phyloP scores from a whole-genome alignment of 2,329 filamentous ascomycete genomes.

The Pestalotiopsis sp. region DNA sequence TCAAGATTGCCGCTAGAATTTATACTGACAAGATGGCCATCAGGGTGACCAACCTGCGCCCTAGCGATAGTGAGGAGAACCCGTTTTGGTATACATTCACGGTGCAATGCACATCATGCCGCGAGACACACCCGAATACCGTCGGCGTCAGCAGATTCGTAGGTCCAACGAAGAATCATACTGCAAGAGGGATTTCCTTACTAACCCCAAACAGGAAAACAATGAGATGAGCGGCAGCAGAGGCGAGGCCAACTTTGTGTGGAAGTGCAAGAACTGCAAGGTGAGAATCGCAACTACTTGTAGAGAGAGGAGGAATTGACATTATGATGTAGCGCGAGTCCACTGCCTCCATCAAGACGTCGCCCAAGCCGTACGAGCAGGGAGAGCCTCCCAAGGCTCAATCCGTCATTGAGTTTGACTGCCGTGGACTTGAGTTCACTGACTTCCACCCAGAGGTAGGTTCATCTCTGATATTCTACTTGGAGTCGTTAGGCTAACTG shows the following conservation, averaged over 20 bases:
- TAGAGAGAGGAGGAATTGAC: background rate
- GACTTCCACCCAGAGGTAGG: slow-evolving; percentile 87
- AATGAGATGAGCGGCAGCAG: slow-evolving; percentile 92
- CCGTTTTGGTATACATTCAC: slow-evolving; percentile 98
- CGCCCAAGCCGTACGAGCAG: slow-evolving; percentile 72
- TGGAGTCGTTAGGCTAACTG: background rate
- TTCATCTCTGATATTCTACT: background rate
- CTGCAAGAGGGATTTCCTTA: background rate
- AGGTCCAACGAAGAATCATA: slow-evolving; percentile 33
- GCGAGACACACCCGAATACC: slow-evolving; percentile 85
- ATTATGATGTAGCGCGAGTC: slow-evolving; percentile 67
- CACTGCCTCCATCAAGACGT: slow-evolving; percentile 79
- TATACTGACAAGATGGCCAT: slow-evolving; percentile 14
- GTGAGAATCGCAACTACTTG: slow-evolving; percentile 45
- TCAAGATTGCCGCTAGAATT: background rate
- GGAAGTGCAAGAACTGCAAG: slow-evolving; percentile 98
- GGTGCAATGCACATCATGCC: slow-evolving; percentile 97
- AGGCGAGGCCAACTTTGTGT: slow-evolving; percentile 99
- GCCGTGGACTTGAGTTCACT: slow-evolving; percentile 87
- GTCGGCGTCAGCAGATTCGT: slow-evolving; percentile 89
- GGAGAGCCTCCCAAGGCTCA: slow-evolving; percentile 72
- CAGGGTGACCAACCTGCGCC: slow-evolving; percentile 89
- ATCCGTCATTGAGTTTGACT: slow-evolving; percentile 90
- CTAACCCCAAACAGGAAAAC: slow-evolving; percentile 62
- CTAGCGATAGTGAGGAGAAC: slow-evolving; percentile 76